Conservation (phyloP, 768 basidiomycete species). For the Coprinopsis cinerea region DNA sequence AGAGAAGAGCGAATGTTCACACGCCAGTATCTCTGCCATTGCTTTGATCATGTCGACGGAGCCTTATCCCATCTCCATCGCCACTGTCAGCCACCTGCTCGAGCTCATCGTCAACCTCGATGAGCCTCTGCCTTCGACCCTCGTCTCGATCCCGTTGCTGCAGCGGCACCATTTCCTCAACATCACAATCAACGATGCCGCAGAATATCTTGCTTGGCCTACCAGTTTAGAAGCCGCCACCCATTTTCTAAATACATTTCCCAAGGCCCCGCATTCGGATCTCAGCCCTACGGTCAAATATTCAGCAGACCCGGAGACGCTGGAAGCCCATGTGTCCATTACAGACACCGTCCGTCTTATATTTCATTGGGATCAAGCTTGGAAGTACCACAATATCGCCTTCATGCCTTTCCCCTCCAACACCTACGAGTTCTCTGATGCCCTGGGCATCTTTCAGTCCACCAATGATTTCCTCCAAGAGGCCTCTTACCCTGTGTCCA, state of each 20-base stretch:
- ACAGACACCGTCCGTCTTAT: slow-evolving; percentile 46
- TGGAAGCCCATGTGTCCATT: slow-evolving; percentile 54
- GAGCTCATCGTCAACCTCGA: slow-evolving; percentile 51
- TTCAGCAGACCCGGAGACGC: slow-evolving; percentile 42
- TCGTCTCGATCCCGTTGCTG: slow-evolving; percentile 52
- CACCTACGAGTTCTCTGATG: slow-evolving; percentile 25
- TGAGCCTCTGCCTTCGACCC: slow-evolving; percentile 50
- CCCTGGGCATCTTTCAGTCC: slow-evolving; percentile 21
- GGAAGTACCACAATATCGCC: slow-evolving; percentile 68
- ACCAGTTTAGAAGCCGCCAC: slow-evolving; percentile 23
- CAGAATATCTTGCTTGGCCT: slow-evolving; percentile 68
- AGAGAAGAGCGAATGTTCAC: slow-evolving; percentile 20
- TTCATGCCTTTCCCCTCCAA: slow-evolving; percentile 66
- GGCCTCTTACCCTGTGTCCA: slow-evolving; percentile 15
- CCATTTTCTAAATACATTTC: slow-evolving; percentile 29
- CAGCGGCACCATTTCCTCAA: slow-evolving; percentile 64
- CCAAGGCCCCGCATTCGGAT: slow-evolving; percentile 11
- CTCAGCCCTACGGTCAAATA: slow-evolving; percentile 25
- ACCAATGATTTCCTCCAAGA: slow-evolving; percentile 29
- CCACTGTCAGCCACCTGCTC: slow-evolving; percentile 43
- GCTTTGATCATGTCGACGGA: slow-evolving; percentile 12
- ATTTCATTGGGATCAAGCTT: slow-evolving; percentile 61
- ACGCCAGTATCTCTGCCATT: slow-evolving; percentile 21
- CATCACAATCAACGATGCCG: slow-evolving; percentile 42
- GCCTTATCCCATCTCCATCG: slow-evolving; percentile 22